Evolutionary conservation across 75 land plant species (phyloP).

Genomic region (Picea sitchensis): DNA sequence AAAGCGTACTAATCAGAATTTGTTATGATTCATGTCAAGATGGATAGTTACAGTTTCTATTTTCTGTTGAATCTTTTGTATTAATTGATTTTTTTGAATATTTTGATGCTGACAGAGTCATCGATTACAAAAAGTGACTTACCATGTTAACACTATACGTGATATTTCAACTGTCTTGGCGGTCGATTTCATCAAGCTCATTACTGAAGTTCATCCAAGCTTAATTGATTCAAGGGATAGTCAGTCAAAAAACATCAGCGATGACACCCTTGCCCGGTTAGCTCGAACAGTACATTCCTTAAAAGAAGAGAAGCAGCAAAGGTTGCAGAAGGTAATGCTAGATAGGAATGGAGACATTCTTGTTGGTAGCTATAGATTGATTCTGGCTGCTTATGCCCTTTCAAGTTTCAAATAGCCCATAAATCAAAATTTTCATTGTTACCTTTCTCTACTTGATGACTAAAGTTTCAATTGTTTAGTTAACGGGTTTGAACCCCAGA

Average conservation of each 20-base stretch:
- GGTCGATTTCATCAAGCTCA: conserved; percentile 34
- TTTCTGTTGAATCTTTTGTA: neutral
- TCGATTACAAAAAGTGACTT: conserved; percentile 45
- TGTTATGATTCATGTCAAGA: neutral
- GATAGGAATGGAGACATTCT: no score
- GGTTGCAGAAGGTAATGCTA: conserved; percentile 33
- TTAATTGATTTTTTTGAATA: neutral
- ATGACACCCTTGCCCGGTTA: conserved; percentile 55
- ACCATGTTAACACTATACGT: conserved; percentile 33
- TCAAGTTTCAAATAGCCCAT: neutral
- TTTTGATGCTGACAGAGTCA: conserved; percentile 27
- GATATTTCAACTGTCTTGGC: conserved; percentile 44
- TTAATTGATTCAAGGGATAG: conserved; percentile 24
- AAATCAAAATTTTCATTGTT: no score
- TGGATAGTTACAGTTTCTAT: neutral
- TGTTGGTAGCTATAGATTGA: neutral
- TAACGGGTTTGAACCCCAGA: neutral
- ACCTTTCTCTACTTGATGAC: neutral
- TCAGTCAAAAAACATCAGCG: conserved; percentile 49
- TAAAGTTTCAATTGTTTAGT: neutral
- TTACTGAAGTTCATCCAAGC: conserved; percentile 56
- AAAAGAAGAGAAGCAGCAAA: conserved; percentile 36
- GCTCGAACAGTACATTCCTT: conserved; percentile 25
- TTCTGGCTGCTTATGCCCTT: neutral
- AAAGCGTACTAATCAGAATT: neutral